Conservation (phyloP, 2,329 filamentous ascomycete species). For the Fusarium cyanostomum region DNA sequence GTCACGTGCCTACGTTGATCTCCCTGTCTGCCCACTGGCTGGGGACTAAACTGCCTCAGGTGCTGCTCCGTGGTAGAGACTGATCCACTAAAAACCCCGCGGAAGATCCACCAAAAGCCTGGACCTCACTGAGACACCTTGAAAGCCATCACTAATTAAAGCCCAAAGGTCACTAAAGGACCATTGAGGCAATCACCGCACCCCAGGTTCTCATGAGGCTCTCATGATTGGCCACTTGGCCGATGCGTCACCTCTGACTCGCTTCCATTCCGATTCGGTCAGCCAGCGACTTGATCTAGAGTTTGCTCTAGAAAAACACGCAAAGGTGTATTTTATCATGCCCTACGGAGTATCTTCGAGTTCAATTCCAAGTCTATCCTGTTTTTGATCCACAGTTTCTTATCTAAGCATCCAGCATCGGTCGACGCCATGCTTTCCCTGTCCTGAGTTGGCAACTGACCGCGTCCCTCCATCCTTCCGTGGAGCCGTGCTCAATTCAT, state of each 20-base stretch:
- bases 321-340: neutral
- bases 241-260: conserved; percentile 44
- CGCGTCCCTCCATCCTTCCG: conserved; percentile 18
- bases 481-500: conserved; percentile 34
- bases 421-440: conserved; percentile 36
- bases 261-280: conserved; percentile 21
- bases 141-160: neutral
- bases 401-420: neutral
- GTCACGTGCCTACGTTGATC: conserved; percentile 9
- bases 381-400: neutral
- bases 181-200: conserved; percentile 36
- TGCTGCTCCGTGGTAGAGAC: conserved; percentile 1
- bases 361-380: neutral
- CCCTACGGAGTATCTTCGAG: neutral
- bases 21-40: neutral
- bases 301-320: conserved; percentile 5
- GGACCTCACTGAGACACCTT: neutral
- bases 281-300: conserved; percentile 6
- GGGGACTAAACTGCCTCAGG: neutral
- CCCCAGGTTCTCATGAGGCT: conserved; percentile 25
- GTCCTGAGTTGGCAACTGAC: conserved; percentile 33
- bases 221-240: conserved; percentile 38
- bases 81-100: neutral
- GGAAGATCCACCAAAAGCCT: conserved; percentile 4
- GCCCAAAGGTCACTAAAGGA: conserved; percentile 2